These are phyloP conservation scores for Rosa rugosa DNA, from an alignment of 306 rosid genomes.

Conservation along the genomic window DNA sequence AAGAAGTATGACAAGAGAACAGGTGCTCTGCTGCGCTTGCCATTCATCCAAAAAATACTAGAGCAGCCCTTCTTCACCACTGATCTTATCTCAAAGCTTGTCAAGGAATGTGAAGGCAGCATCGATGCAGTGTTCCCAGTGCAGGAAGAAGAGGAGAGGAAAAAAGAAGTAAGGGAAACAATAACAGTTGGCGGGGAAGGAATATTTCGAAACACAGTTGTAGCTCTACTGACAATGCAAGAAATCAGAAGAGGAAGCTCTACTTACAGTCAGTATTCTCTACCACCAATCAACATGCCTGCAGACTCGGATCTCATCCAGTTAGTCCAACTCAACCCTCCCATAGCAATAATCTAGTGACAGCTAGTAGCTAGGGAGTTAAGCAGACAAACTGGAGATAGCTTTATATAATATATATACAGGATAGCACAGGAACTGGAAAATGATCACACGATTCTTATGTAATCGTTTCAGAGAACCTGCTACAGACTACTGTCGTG, in stretches of 20 bases:
- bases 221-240: conserved; percentile 80
- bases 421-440: neutral
- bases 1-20: conserved; percentile 92
- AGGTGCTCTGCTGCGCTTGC: conserved; percentile 61
- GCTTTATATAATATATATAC: neutral
- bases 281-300: conserved; percentile 77
- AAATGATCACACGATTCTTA: neutral
- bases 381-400: conserved; percentile 2
- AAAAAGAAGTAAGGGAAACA: conserved; percentile 37
- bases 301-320: conserved; percentile 58
- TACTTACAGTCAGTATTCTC: conserved; percentile 66
- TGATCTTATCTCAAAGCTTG: conserved; percentile 70
- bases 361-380: neutral
- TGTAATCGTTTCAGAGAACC: neutral
- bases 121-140: conserved; percentile 68
- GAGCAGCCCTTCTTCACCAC: conserved; percentile 85
- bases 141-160: conserved; percentile 43
- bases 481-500: neutral
- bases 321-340: conserved; percentile 57
- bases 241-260: conserved; percentile 84
- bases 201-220: conserved; percentile 73
- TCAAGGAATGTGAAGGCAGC: conserved; percentile 73
- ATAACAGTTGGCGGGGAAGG: conserved; percentile 60
- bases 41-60: conserved; percentile 73
- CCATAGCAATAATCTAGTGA: conserved; percentile 57